Evolutionary conservation across 192 early-diverging fungal species (phyloP), one percentile per base, ranked within the genome.

Genomic region (Coemansia sp.): DNA sequence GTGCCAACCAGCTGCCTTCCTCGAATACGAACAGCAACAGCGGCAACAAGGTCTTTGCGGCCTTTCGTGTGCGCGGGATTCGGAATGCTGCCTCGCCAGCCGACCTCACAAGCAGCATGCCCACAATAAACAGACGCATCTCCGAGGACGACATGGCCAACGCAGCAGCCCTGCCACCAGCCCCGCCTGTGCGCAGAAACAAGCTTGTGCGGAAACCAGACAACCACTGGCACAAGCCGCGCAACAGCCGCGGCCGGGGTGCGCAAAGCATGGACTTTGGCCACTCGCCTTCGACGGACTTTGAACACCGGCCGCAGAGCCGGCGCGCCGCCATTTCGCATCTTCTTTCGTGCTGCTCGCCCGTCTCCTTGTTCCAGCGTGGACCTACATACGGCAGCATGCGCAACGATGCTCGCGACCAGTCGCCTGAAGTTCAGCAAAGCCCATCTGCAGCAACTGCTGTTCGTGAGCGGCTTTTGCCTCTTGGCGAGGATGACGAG

Each of bases 211-310:
- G 79, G 65, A 65, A 77, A 65, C 71, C 80, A 10, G 71, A 65
- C 72, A 83, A 83, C 60, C 76, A 71, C 33, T 69, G 67, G 63
- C 78, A 81, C 61, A 75, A 61, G 60, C 78, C 68, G 38, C 73
- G 67, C 64, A 72, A 36, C 33, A 66, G 64, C 41, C 62, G 63
- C 46, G 75, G 73, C 43, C 69, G 68, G 20, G 68, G 65, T 14
- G 65, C 73, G 4, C 80, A 83, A 43, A 83, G 80, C 72, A 77
- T 83, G 80, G 80, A 83, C 52, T 72, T 77, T 69, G 63, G 71
- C 68, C 80, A 72, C 44, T 68, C 71, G 23, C 74, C 66, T 6
- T 58, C 67, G 24, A n/a, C 34, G 14, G 73, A 69, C 30, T 49
- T 68, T 36, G 43, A 45, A 44, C 62, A 66, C 56, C 57, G 34